Evolutionary conservation across 495 filamentous ascomycete genomes (phyloP), one percentile per base, ranked within the genome.

Genomic region (Amniculicola lignicola): DNA sequence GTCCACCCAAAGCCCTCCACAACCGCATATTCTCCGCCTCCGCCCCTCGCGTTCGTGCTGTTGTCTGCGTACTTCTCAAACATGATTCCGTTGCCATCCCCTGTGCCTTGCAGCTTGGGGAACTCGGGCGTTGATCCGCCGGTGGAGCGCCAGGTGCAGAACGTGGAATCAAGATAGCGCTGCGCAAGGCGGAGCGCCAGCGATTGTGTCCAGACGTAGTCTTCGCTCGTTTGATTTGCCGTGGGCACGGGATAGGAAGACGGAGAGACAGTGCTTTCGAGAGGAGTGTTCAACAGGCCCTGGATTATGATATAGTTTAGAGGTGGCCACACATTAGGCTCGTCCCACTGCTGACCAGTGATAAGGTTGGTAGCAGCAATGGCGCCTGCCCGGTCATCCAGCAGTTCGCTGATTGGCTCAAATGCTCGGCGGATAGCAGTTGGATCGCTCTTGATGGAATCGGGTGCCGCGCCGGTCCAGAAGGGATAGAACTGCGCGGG

Each of bases 1-100:
- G 45, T 65, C 64, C 64, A 67, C 3, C 64, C 64, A 49, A 67
- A 67, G 10, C 64, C 64, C 46, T 67, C 58, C 2, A 67, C 64
- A 7, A 67, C 64, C 43, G 46, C 45, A 36, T 67, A 67, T 51
- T 67, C 64, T 11, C 64, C 64, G 15, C 64, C 64, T 3, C 64
- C 59, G 28, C 64, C 64, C 3, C 45, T 49, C 0, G 51, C 58
- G 28, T 62, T 62, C 23, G 58, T 67, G 1, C 39, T 15, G 31
- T 59, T 57, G 29, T 62, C 57, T 4, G 7, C 28, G 31, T 67
- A 67, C 59, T 67, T 67, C 43, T 67, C 64, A 31, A 67, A 67
- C 41, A 67, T 65, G 36, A 41, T 65, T n/a, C 64, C 64, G 16
- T 59, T 54, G 0, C 19, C 50, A 12, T 39, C n/a, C 25, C 16